phyloP scores from a whole-genome alignment of 805 yeast genomes.

The Monosporozyma yasuniensis region DNA sequence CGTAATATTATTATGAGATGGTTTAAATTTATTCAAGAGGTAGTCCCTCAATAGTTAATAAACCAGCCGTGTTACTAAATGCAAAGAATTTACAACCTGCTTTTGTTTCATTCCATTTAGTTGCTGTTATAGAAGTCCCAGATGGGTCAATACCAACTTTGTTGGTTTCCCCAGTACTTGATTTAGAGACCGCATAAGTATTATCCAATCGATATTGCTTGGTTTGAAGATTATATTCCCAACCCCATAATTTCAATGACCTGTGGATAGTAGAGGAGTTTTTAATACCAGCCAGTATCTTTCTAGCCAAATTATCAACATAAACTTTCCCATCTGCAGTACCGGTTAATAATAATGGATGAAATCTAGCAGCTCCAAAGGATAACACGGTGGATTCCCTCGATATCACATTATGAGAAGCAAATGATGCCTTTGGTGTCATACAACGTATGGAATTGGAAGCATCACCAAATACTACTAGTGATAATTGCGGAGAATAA shows the following conservation, averaged over 20 bases:
- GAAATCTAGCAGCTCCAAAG: conserved; percentile 34
- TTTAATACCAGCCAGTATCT: conserved; percentile 30
- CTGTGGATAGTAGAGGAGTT: conserved; percentile 24
- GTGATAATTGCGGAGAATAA: conserved; percentile 29
- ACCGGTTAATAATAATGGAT: conserved; percentile 41
- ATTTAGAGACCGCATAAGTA: conserved; percentile 30
- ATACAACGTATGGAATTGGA: conserved; percentile 30
- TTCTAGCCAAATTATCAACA: conserved; percentile 34
- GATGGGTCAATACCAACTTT: conserved; percentile 38
- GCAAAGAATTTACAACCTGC: conserved; percentile 38
- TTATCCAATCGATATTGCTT: conserved; percentile 36
- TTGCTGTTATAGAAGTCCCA: conserved; percentile 39
- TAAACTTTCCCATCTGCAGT: conserved; percentile 42
- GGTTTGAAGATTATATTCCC: conserved; percentile 35
- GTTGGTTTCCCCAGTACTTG: conserved; percentile 21
- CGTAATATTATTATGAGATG: too few species aligned
- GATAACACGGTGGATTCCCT: conserved; percentile 36
- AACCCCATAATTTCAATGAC: conserved; percentile 29
- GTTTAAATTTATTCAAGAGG: neutral
- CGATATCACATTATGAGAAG: conserved; percentile 28
- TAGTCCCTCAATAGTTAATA: conserved; percentile 24
- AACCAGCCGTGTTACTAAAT: conserved; percentile 27
- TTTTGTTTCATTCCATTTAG: conserved; percentile 51
- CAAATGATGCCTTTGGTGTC: conserved; percentile 32
- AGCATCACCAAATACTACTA: conserved; percentile 37